Percentiles rank a stretch among this genome's conserved stretches.
phyloP scores from a whole-genome alignment of 305 asterid genomes.

The Fraxinus latifolia region DNA sequence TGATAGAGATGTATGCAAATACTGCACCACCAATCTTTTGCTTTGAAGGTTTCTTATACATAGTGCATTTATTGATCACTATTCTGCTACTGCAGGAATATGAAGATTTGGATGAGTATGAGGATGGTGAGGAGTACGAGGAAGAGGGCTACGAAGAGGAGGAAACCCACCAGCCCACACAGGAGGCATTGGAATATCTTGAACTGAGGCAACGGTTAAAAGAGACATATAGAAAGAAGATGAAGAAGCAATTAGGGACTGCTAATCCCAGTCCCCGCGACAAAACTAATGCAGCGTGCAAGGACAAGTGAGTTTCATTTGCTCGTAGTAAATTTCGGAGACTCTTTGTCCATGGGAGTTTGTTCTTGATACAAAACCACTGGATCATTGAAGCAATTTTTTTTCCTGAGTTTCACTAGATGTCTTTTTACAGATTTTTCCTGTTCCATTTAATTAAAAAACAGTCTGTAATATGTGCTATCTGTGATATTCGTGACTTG shows the following conservation, averaged over 20 bases:
- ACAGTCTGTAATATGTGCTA: not conserved
- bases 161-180: constrained; percentile 60
- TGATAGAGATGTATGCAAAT: constrained; percentile 54
- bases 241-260: constrained; percentile 67
- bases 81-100: constrained; percentile 42
- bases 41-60: not conserved
- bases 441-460: not conserved
- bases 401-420: not conserved
- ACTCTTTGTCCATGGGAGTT: constrained; percentile 2
- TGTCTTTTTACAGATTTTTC: not conserved
- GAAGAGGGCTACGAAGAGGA: constrained; percentile 42
- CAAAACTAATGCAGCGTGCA: constrained; percentile 33
- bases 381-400: not conserved
- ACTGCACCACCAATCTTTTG: not conserved
- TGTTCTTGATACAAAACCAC: not conserved
- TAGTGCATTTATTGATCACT: not conserved
- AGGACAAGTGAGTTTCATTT: constrained; percentile 60
- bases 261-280: constrained; percentile 42
- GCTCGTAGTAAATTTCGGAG: not conserved
- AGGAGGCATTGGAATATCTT: constrained; percentile 73
- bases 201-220: constrained; percentile 65
- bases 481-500: not conserved
- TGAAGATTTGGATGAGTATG: constrained; percentile 81
- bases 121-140: constrained; percentile 51
- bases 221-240: constrained; percentile 57